These are phyloP conservation scores for Phytophthora sp. DNA, from an alignment of 352 stramenopile species.

Conservation along the genomic window DNA sequence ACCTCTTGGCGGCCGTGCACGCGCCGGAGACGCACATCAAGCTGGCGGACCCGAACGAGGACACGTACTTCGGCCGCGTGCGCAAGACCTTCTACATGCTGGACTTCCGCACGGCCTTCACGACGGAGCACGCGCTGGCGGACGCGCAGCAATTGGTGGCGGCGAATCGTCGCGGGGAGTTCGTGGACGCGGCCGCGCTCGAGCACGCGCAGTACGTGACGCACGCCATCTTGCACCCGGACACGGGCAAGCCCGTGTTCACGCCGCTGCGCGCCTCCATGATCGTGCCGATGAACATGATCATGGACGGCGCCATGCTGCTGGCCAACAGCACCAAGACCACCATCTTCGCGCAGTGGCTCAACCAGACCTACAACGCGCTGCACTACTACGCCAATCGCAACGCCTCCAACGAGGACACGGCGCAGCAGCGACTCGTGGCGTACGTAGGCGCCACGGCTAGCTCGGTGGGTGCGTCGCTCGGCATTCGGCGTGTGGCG, in stretches of 20 bases:
- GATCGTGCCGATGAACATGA: conserved; percentile 88
- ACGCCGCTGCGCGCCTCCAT: conserved; percentile 81
- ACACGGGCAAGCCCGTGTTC: conserved; percentile 70
- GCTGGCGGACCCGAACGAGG: conserved; percentile 74
- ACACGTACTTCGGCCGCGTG: conserved; percentile 78
- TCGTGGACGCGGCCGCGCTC: conserved; percentile 44
- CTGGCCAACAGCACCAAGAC: conserved; percentile 66
- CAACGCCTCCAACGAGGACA: conserved; percentile 87
- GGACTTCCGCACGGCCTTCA: conserved; percentile 81
- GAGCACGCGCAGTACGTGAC: conserved; percentile 70
- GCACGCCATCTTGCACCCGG: conserved; percentile 75
- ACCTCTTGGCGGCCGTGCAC: conserved; percentile 19
- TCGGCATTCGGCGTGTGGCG: conserved; percentile 68
- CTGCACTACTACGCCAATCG: conserved; percentile 91
- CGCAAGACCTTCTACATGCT: conserved; percentile 86
- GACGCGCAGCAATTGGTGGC: conserved; percentile 53
- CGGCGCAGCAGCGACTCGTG: conserved; percentile 61
- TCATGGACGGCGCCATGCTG: conserved; percentile 86
- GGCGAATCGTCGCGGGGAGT: conserved; percentile 44
- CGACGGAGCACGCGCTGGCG: conserved; percentile 50
- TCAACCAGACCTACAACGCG: conserved; percentile 92
- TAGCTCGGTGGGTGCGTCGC: conserved; percentile 76
- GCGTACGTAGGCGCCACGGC: conserved; percentile 80
- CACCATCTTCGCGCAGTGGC: conserved; percentile 83
- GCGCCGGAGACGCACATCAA: conserved; percentile 51